Conservation (phyloP, 441 rosid genomes). For the Erodium texanum region DNA sequence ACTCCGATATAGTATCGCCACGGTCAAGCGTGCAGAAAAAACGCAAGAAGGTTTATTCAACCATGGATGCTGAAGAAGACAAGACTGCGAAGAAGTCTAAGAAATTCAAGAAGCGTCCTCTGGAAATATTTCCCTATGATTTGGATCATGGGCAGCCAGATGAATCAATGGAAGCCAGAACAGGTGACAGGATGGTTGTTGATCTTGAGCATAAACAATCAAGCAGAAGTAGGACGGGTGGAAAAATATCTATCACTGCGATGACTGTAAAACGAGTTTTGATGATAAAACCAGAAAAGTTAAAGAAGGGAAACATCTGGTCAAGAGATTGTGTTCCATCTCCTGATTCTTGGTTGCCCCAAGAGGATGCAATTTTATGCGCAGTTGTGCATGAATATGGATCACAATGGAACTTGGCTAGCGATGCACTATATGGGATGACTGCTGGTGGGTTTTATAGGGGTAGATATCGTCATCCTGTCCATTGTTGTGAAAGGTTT, state of each 20-base stretch:
- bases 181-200: slow-evolving; percentile 29
- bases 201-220: slow-evolving; percentile 60
- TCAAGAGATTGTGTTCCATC: slow-evolving; percentile 90
- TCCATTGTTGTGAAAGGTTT: slow-evolving; percentile 90
- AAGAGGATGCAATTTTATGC: slow-evolving; percentile 97
- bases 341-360: slow-evolving; percentile 91
- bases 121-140: slow-evolving; percentile 32
- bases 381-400: slow-evolving; percentile 99
- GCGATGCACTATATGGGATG: slow-evolving; percentile 78
- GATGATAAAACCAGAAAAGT: slow-evolving; percentile 80
- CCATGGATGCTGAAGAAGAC: slow-evolving; percentile 37
- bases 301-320: slow-evolving; percentile 87
- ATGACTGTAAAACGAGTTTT: slow-evolving; percentile 83
- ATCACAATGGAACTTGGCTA: slow-evolving; percentile 78
- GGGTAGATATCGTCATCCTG: slow-evolving; percentile 92
- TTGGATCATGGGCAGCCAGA: slow-evolving; percentile 38
- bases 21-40: slow-evolving; percentile 42
- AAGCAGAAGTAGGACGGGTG: slow-evolving; percentile 64
- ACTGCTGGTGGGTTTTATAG: slow-evolving; percentile 91
- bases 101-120: slow-evolving; percentile 48
- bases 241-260: slow-evolving; percentile 68
- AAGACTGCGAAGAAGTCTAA: slow-evolving; percentile 65
- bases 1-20: slow-evolving; percentile 43
- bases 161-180: slow-evolving; percentile 32
- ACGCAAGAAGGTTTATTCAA: slow-evolving; percentile 54